phyloP scores from a whole-genome alignment of 2,329 filamentous ascomycete species.

The Pseudogymnoascus pannorum region DNA sequence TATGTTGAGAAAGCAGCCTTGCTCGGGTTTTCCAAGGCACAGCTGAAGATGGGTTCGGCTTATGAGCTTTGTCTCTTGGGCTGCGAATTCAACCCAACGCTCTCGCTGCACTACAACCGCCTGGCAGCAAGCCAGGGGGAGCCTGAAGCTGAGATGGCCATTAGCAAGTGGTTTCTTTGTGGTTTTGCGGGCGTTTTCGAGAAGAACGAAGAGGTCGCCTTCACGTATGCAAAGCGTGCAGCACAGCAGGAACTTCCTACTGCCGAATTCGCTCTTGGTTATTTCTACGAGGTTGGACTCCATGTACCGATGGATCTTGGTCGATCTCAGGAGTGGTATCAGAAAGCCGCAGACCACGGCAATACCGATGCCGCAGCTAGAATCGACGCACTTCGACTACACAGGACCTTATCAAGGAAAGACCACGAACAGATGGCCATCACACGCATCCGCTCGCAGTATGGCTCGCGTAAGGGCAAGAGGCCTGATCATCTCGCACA shows the following conservation, averaged over 20 bases:
- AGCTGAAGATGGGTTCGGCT: conserved; percentile 93
- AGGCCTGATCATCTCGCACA: conserved; percentile 54
- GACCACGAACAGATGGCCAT: conserved; percentile 93
- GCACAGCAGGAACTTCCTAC: conserved; percentile 75
- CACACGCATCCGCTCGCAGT: conserved; percentile 74
- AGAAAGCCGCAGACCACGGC: conserved; percentile 78
- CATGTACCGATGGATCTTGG: conserved; percentile 75
- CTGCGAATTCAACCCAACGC: conserved; percentile 88
- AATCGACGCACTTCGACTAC: conserved; percentile 75
- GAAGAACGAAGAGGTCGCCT: conserved; percentile 93
- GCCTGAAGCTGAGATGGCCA: conserved; percentile 86
- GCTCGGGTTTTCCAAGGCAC: conserved; percentile 90
- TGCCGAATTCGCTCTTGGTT: conserved; percentile 93
- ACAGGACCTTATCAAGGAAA: conserved; percentile 76
- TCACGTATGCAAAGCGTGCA: conserved; percentile 81
- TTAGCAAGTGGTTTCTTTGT: conserved; percentile 98
- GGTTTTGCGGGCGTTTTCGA: conserved; percentile 86
- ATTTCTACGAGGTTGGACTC: conserved; percentile 96
- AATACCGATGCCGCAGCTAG: conserved; percentile 81
- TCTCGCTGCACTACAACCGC: conserved; percentile 93
- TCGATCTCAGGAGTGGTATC: conserved; percentile 84
- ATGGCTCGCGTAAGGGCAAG: conserved; percentile 60
- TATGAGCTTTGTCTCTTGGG: conserved; percentile 91
- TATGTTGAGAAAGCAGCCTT: conserved; percentile 97
- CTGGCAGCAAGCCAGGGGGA: conserved; percentile 88